phyloP scores from a whole-genome alignment of 1,139 yeast species.

The Hemisphaericaspora subhashii region DNA sequence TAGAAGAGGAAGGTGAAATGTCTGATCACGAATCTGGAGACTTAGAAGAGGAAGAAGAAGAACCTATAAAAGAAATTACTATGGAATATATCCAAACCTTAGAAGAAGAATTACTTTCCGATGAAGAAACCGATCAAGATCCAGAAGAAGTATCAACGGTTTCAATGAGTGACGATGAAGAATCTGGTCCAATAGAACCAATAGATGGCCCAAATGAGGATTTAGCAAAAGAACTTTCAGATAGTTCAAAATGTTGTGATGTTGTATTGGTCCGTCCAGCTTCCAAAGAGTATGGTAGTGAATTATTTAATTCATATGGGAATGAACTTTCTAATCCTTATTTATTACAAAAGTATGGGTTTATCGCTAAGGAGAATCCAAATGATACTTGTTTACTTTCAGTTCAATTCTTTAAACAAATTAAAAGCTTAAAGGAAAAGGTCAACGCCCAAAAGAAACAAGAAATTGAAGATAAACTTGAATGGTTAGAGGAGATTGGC shows the following conservation, averaged over 20 bases:
- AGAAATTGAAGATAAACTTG: conserved; percentile 44
- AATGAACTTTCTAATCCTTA: conserved; percentile 61
- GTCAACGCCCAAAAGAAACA: conserved; percentile 24
- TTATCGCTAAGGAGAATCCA: conserved; percentile 52
- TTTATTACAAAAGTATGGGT: conserved; percentile 74
- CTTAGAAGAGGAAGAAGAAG: conserved; percentile 7
- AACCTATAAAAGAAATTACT: conserved; percentile 27
- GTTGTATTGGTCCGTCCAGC: conserved; percentile 47
- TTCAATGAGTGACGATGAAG: conserved; percentile 24
- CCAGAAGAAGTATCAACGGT: conserved; percentile 21
- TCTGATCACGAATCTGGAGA: too few relatives aligned
- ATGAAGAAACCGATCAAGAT: conserved; percentile 34
- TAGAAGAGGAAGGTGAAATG: too few relatives aligned
- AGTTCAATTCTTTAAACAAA: conserved; percentile 46
- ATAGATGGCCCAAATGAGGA: conserved; percentile 29
- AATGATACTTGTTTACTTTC: conserved; percentile 61
- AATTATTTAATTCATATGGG: conserved; percentile 79
- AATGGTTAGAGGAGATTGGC: conserved; percentile 66
- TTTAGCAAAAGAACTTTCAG: conserved; percentile 32
- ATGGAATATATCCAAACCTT: conserved; percentile 35
- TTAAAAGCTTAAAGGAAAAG: conserved; percentile 29
- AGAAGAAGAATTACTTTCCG: conserved; percentile 27
- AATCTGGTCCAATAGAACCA: conserved; percentile 6
- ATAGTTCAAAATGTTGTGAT: conserved; percentile 54
- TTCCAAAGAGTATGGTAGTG: conserved; percentile 40